Base-by-base conservation (phyloP, 78 protist genomes). In the Chrysochromulina tobinii region DNA sequence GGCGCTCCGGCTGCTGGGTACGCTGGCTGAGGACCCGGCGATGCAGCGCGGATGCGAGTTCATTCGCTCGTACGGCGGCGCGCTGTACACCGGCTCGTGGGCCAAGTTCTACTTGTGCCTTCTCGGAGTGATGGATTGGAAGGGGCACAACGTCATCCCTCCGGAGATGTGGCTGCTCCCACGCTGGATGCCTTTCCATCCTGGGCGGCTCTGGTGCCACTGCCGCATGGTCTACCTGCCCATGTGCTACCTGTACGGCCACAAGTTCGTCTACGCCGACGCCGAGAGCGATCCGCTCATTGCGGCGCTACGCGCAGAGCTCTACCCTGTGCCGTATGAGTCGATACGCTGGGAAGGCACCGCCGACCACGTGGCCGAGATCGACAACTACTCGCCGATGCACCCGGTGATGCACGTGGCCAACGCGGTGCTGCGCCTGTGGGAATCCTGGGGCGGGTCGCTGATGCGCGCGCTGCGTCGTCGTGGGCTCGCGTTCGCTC, bases 201-300 rank as follows among this genome's bases (percentile, higher is more conserved):
- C 97, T 27, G 92, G 95, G 48, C 77, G 97, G 55, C 72, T 93
- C 94, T 96, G 98, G 97, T 96, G 98, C 77, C 98, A 98, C 95
- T 92, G 96, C 87, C 94, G 99, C 61, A 93, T 96, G 92, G 99
- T 98, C 54, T 96, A 97, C 88, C 68, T 97, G n/a, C 98, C 98
- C 27, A 97, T 98, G 98, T 25, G 92, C 67, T 97, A 96, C 87
- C 21, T 95, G 12, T 97, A 96, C 72, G 99, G 98, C 58, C 3
- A 48, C 25, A 59, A 64, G 53, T 67, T 67, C 38, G 38, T 20
- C 21, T 85, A 53, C 72, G 14, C 38, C 50, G 4, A 17, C 53
- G 53, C 18, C n/a, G 23, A 27, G n/a, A 23, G 6, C 51, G 48
- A 5, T 3, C 90, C 88, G 64, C 25, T 92, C n/a, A 14, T 73